Percentiles rank a stretch among this genome's conserved stretches.
Evolutionary conservation across 805 yeast genomes (phyloP).

Genomic region (Spathaspora boniae): DNA sequence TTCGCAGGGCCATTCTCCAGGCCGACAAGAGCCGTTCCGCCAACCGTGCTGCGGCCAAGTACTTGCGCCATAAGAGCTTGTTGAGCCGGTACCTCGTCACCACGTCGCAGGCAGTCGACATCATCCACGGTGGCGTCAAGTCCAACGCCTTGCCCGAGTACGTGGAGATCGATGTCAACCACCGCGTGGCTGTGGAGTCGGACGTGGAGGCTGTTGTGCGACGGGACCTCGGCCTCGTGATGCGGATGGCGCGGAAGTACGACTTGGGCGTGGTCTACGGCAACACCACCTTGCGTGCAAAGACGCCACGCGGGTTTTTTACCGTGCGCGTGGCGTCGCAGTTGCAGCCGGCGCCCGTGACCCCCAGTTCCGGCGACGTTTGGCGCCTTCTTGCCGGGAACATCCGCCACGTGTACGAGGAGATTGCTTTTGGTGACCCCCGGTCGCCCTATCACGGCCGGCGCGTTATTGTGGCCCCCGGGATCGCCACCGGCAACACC

Average conservation of each 20-base stretch:
- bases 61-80: slow-evolving; percentile 18
- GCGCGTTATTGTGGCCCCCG: slow-evolving; percentile 40
- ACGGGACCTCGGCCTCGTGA: slow-evolving; percentile 15
- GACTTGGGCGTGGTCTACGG: slow-evolving; percentile 20
- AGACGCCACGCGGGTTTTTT: slow-evolving; percentile 16
- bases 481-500: slow-evolving; percentile 56
- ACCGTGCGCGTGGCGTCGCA: slow-evolving; percentile 11
- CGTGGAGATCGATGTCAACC: slow-evolving; percentile 27
- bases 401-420: slow-evolving; percentile 59
- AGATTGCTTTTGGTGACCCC: slow-evolving; percentile 39
- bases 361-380: slow-evolving; percentile 39
- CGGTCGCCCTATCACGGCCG: slow-evolving; percentile 3
- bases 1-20: slow-evolving; percentile 27
- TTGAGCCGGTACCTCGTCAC: slow-evolving; percentile 34
- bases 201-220: slow-evolving; percentile 22
- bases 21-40: slow-evolving; percentile 31
- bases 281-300: slow-evolving; percentile 9
- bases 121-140: slow-evolving; percentile 47
- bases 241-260: slow-evolving; percentile 24
- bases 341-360: slow-evolving; percentile 44
- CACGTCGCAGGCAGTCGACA: slow-evolving; percentile 49
- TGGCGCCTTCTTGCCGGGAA: slow-evolving; percentile 65
- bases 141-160: slow-evolving; percentile 39
- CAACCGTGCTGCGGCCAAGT: slow-evolving; percentile 20
- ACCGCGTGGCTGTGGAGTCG: slow-evolving; percentile 32